A percentile compares a stretch with the other conserved stretches of the same genome.
Conservation (phyloP, 2,329 filamentous ascomycete species). For the Arthrobotrys megalospora region DNA sequence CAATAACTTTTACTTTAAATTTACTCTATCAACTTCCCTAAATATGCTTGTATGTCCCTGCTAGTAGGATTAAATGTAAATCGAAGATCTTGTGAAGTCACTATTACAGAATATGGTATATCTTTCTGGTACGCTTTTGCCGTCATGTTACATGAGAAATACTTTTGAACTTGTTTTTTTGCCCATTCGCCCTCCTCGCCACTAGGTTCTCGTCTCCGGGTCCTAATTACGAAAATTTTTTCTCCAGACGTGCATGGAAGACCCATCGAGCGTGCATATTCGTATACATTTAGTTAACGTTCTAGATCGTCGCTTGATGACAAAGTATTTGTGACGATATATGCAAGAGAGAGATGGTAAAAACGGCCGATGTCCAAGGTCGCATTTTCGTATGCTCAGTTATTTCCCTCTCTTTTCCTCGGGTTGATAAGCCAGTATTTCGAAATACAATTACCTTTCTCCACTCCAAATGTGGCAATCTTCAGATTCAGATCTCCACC, state of each 20-base stretch:
- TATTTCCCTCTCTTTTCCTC: background rate
- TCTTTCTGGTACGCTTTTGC: slow-evolving; percentile 1
- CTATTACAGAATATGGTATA: slow-evolving; percentile 25
- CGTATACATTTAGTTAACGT: background rate
- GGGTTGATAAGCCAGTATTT: slow-evolving; percentile 25
- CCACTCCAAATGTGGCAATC: slow-evolving; percentile 6
- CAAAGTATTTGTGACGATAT: background rate
- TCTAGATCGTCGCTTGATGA: slow-evolving; percentile 18
- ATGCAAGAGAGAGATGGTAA: slow-evolving; percentile 6
- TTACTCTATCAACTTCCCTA: slow-evolving; percentile 3
- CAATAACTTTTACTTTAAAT: background rate
- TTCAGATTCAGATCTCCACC: slow-evolving; percentile 17
- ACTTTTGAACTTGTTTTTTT: slow-evolving; percentile 19
- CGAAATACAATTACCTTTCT: slow-evolving; percentile 9
- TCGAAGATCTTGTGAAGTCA: slow-evolving; percentile 1
- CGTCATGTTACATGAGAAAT: slow-evolving; percentile 14
- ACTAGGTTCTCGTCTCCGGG: slow-evolving; percentile 1
- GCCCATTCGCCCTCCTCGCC: slow-evolving; percentile 20
- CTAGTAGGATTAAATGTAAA: background rate
- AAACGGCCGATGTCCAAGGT: slow-evolving; percentile 27
- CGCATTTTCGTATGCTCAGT: slow-evolving; percentile 17
- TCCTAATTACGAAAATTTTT: slow-evolving; percentile 21
- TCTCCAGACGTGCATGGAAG: slow-evolving; percentile 9
- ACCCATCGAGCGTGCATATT: slow-evolving; percentile 24
- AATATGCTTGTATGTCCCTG: slow-evolving; percentile 7